Base-by-base conservation (phyloP, 768 basidiomycete species). In the Lactarius trivialis region DNA sequence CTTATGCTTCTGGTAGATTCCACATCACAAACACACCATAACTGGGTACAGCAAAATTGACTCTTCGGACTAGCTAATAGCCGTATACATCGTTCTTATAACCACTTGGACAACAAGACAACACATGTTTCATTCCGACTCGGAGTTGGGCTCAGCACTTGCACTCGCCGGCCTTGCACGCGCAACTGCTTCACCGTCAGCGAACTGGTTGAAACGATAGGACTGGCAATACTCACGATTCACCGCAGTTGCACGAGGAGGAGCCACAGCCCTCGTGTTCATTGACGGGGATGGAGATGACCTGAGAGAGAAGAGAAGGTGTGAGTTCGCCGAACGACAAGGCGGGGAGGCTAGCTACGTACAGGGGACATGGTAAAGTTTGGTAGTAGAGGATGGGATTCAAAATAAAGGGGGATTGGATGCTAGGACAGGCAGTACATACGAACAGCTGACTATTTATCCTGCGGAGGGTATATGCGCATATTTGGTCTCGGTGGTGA, bases 161-260 rank as follows among this genome's bases (percentile, higher is more conserved):
- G 59, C 59, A 60, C 5, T 48, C 33, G 4, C 59, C 59, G 2
- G 33, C 30, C 7, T 45, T 28, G 60, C 60, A 55, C 34, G 5
- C 0, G 21, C 60, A 55, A 30, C 60, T 60, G 43, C 14, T 48
- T 15, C 2, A 19, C 26, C 4, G 14, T 60, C 43, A 60, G 34
- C 14, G 0, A 19, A 3, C n/a, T 19, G 19, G 4, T 26, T 28
- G n/a, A 7, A n/a, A 26, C 0, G 17, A 28, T 8, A 17, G 5
- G 41, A 43, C 41, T 1, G 32, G 11, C 7, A 14, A 45, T 28
- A 60, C 59, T 15, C 12, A 60, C 59, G 24, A 28, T 0, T 1
- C 7, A 14, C 59, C 59, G 26, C 59, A 60, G 39, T 0, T 55
- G 52, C 59, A 60, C 6, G 6, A 0, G 52, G 21, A 34, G 0